Conservation (phyloP, 2,329 filamentous ascomycete genomes). For the Fusarium mundagurra region DNA sequence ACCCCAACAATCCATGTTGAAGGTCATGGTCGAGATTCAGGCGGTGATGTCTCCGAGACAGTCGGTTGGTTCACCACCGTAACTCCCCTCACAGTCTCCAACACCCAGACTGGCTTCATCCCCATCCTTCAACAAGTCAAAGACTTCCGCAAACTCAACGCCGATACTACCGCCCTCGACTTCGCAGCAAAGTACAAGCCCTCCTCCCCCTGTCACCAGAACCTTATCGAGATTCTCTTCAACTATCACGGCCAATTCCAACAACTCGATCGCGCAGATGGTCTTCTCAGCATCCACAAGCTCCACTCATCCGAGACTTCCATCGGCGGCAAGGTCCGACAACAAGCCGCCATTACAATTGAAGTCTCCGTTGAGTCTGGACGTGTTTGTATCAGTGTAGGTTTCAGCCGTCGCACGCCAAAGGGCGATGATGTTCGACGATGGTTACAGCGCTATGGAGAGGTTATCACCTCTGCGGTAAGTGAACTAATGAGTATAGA, state of each 20-base stretch:
- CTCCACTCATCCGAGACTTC: not conserved
- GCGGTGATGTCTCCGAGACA: not conserved
- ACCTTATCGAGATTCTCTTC: not conserved
- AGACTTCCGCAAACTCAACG: not conserved
- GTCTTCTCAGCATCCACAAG: not conserved
- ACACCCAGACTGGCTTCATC: not conserved
- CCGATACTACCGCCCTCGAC: not conserved
- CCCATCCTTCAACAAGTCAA: not conserved
- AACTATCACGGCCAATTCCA: slow-evolving; percentile 1
- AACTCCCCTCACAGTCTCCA: not conserved
- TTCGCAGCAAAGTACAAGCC: not conserved
- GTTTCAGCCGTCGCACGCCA: not conserved
- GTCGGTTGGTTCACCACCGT: not conserved
- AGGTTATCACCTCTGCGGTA: not conserved
- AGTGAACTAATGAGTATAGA: not conserved
- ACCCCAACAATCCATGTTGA: not conserved
- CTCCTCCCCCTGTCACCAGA: accelerated
- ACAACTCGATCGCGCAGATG: not conserved
- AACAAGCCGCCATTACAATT: not conserved
- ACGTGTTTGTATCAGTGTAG: not conserved
- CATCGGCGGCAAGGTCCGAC: not conserved
- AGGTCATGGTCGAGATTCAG: not conserved
- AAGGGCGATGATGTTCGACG: not conserved
- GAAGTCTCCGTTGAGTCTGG: not conserved
- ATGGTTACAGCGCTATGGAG: not conserved